Conservation (phyloP, 768 basidiomycete genomes). For the Coprinopsis marcescibilis region DNA sequence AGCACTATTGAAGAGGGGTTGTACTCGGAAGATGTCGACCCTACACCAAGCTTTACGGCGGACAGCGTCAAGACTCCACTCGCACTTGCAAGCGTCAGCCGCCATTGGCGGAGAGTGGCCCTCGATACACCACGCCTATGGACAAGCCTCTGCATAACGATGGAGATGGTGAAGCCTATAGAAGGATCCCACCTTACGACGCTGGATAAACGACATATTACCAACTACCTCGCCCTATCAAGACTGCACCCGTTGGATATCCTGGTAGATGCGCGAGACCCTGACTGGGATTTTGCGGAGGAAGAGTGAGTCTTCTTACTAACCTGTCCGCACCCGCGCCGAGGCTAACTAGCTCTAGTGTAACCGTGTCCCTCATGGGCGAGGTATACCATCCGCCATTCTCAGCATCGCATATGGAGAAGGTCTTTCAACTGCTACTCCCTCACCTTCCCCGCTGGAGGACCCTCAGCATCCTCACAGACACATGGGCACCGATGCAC, state of each 20-base stretch:
- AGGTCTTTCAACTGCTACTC: constrained; percentile 41
- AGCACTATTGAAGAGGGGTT: constrained; percentile 21
- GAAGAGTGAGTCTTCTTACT: constrained; percentile 33
- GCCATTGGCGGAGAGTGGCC: constrained; percentile 48
- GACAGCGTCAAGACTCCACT: constrained; percentile 41
- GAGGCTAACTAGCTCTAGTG: too few relatives aligned
- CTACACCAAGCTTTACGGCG: constrained; percentile 28
- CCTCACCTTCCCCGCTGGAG: constrained; percentile 49
- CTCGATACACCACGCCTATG: constrained; percentile 45
- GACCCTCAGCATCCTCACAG: constrained; percentile 47
- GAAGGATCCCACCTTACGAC: constrained; percentile 2
- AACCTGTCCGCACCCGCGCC: too few relatives aligned
- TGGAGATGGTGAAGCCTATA: constrained; percentile 25
- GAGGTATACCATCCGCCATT: constrained; percentile 32
- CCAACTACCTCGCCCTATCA: constrained; percentile 40
- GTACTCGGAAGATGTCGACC: constrained; percentile 17
- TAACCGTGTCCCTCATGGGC: constrained; percentile 8
- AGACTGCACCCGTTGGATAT: constrained; percentile 46
- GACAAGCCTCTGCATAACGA: constrained; percentile 48
- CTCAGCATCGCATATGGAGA: constrained; percentile 37
- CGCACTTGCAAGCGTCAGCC: constrained; percentile 41
- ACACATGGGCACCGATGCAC: constrained; percentile 56
- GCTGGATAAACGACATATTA: constrained; percentile 33
- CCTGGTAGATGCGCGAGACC: constrained; percentile 53
- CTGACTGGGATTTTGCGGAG: constrained; percentile 53